Percentiles rank a stretch among this genome's conserved stretches.
These are phyloP conservation scores for Diplogelasinospora grovesii DNA, from an alignment of 495 filamentous ascomycete genomes.

Conservation along the genomic window DNA sequence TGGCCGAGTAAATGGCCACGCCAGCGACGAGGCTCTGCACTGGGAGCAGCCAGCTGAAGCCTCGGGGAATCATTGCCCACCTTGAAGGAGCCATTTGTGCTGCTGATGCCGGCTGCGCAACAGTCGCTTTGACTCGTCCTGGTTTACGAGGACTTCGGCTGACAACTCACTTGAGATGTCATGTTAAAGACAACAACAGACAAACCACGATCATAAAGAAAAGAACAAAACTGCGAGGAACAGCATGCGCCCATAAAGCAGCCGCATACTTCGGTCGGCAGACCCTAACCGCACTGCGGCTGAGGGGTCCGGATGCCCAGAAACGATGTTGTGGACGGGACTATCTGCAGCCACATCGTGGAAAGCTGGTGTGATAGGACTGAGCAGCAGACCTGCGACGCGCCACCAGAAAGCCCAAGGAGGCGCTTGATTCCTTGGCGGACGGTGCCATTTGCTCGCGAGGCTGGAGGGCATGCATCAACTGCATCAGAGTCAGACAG, in stretches of 20 bases:
- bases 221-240: background rate
- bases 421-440: no score
- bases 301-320: constrained; percentile 1
- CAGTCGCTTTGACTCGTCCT: background rate
- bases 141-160: background rate
- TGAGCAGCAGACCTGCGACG: background rate
- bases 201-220: background rate
- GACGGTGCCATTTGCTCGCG: no score
- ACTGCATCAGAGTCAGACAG: no score
- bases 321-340: background rate
- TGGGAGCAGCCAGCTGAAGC: constrained; percentile 19
- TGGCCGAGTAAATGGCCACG: constrained; percentile 19
- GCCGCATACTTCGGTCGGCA: background rate
- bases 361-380: constrained; percentile 1
- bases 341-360: background rate
- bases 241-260: background rate
- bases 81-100: constrained; percentile 1
- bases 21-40: constrained; percentile 14
- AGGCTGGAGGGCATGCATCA: no score
- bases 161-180: background rate
- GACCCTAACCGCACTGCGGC: constrained; percentile 6
- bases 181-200: background rate
- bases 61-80: constrained; percentile 4
- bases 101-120: background rate
- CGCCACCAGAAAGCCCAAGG: background rate